Conservation (phyloP, 768 basidiomycete genomes). For the Phylloporus sp. region DNA sequence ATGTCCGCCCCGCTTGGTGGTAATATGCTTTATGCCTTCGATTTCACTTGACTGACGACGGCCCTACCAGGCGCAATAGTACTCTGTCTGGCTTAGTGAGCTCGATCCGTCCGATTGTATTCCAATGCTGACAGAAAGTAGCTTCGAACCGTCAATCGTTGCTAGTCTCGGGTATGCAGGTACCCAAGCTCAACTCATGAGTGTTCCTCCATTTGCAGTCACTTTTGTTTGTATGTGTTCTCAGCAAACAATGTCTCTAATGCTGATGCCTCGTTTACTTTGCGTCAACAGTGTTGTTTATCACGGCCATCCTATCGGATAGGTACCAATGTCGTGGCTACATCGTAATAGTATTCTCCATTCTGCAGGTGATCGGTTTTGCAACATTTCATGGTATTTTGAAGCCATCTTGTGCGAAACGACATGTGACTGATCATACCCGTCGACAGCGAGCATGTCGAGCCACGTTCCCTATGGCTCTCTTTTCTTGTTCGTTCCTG, state of each 20-base stretch:
- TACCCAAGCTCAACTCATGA: conserved; percentile 54
- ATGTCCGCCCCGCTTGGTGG: conserved; percentile 51
- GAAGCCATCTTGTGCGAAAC: background rate
- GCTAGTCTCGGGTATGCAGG: conserved; percentile 52
- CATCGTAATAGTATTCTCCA: conserved; percentile 39
- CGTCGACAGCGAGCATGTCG: conserved; percentile 30
- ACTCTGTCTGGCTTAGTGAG: conserved; percentile 23
- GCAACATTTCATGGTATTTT: conserved; percentile 47
- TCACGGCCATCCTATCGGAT: conserved; percentile 50
- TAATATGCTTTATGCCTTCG: conserved; percentile 7
- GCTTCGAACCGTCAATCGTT: conserved; percentile 70
- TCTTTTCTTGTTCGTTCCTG: conserved; percentile 51
- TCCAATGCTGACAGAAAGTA: conserved; percentile 35
- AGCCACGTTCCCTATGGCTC: conserved; percentile 46
- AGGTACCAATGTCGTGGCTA: no score
- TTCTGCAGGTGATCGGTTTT: conserved; percentile 47
- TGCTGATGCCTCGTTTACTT: background rate
- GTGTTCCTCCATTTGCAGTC: conserved; percentile 40
- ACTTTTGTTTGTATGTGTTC: conserved; percentile 41
- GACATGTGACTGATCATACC: background rate
- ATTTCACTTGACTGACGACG: background rate
- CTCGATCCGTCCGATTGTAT: conserved; percentile 11
- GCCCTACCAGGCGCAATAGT: conserved; percentile 13
- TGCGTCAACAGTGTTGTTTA: conserved; percentile 28
- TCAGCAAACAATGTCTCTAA: background rate